Percentiles rank a stretch among this genome's conserved stretches.
Evolutionary conservation across 179 eudicot species (phyloP).

Genomic region (Gypsophila paniculata): DNA sequence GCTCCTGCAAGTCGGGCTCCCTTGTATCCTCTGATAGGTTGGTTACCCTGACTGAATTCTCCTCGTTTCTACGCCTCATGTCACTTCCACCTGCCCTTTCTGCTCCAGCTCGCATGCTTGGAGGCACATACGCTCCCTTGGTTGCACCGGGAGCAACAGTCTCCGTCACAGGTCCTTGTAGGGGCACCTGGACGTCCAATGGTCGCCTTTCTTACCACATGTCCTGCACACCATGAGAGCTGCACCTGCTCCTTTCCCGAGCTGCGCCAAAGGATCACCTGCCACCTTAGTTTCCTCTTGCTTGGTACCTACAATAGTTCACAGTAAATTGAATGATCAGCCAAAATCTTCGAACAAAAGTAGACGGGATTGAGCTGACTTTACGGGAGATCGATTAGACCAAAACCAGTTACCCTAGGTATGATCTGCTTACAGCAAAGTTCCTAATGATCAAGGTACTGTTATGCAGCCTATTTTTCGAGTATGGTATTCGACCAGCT

Average conservation of each 20-base stretch:
- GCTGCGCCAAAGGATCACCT: constrained; percentile 42
- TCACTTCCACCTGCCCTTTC: constrained; percentile 51
- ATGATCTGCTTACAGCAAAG: too few species aligned
- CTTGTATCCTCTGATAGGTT: constrained; percentile 86
- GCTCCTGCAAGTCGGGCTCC: constrained; percentile 79
- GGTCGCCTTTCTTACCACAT: constrained; percentile 87
- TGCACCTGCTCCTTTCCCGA: constrained; percentile 52
- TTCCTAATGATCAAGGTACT: too few species aligned
- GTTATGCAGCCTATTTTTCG: too few species aligned
- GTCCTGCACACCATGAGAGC: constrained; percentile 82
- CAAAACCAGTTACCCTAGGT: too few species aligned
- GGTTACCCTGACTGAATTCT: constrained; percentile 90
- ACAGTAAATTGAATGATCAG: not conserved
- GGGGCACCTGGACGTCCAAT: constrained; percentile 85
- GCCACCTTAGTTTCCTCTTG: constrained; percentile 37
- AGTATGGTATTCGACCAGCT: too few species aligned
- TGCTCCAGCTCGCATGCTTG: constrained; percentile 58
- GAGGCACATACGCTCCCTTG: constrained; percentile 60
- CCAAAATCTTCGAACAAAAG: not conserved
- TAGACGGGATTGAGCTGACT: too few species aligned
- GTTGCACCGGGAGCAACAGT: constrained; percentile 29
- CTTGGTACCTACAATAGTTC: constrained; percentile 28
- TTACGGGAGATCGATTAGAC: too few species aligned
- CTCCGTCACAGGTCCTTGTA: constrained; percentile 63
- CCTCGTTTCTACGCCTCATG: constrained; percentile 79